Conservation (phyloP, 805 yeast species). For the Ogataea trehalophila region DNA sequence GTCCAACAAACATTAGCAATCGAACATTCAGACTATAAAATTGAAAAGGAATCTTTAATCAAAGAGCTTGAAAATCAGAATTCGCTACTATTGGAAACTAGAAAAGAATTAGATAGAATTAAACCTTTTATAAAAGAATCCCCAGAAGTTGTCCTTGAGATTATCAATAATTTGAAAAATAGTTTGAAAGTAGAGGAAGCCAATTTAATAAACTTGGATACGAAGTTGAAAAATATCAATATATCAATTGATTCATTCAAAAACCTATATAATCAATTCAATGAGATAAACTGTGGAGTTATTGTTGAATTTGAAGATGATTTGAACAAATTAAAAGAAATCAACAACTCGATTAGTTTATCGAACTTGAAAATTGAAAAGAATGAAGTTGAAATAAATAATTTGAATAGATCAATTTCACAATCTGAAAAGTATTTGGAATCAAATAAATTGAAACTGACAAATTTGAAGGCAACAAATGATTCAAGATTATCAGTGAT, state of each 20-base stretch:
- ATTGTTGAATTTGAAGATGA: slow-evolving; percentile 49
- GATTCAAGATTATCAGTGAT: slow-evolving; percentile 40
- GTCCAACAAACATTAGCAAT: slow-evolving; percentile 56
- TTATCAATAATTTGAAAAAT: slow-evolving; percentile 47
- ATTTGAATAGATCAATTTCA: slow-evolving; percentile 37
- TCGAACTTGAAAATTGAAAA: slow-evolving; percentile 33
- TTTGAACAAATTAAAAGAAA: slow-evolving; percentile 35
- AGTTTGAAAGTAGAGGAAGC: slow-evolving; percentile 39
- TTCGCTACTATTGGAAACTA: slow-evolving; percentile 50
- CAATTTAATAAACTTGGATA: slow-evolving; percentile 38
- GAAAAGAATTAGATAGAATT: slow-evolving; percentile 54
- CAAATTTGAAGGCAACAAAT: slow-evolving; percentile 39
- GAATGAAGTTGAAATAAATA: slow-evolving; percentile 38
- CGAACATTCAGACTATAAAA: slow-evolving; percentile 61
- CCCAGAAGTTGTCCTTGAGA: slow-evolving; percentile 47
- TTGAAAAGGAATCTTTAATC: slow-evolving; percentile 53
- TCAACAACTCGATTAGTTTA: slow-evolving; percentile 20
- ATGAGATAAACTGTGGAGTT: slow-evolving; percentile 34
- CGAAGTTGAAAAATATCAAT: slow-evolving; percentile 44
- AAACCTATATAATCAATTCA: slow-evolving; percentile 43
- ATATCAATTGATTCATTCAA: slow-evolving; percentile 55
- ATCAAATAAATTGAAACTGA: slow-evolving; percentile 43
- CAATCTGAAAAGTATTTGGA: slow-evolving; percentile 48
- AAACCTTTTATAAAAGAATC: slow-evolving; percentile 57
- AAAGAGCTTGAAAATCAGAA: slow-evolving; percentile 58